These are phyloP conservation scores for Ophiostoma himal-ulmi DNA, from an alignment of 2,329 filamentous ascomycete genomes.

Conservation along the genomic window DNA sequence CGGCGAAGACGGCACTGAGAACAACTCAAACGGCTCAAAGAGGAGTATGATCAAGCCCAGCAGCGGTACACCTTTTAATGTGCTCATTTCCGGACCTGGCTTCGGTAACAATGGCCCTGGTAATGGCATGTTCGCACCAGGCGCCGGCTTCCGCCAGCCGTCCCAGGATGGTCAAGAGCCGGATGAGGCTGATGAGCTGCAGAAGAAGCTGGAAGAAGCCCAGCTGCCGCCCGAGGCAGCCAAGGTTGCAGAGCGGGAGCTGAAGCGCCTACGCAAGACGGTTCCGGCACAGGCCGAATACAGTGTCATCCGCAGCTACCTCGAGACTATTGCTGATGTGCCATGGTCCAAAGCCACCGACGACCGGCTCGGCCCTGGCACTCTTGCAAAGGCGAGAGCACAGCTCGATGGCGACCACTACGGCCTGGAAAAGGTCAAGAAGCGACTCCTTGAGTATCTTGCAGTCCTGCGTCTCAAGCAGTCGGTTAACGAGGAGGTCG, in stretches of 20 bases:
- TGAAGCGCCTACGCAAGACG: slow-evolving; percentile 89
- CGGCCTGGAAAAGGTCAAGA: slow-evolving; percentile 94
- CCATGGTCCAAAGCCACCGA: slow-evolving; percentile 83
- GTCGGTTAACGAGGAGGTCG: slow-evolving; percentile 74
- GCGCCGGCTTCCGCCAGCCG: slow-evolving; percentile 25
- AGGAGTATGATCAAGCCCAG: neutral
- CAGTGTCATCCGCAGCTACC: slow-evolving; percentile 84
- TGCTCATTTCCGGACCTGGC: slow-evolving; percentile 26
- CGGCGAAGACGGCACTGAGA: slow-evolving; percentile 45
- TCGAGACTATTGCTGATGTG: slow-evolving; percentile 90
- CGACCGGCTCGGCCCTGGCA: slow-evolving; percentile 77
- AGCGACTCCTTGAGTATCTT: slow-evolving; percentile 87
- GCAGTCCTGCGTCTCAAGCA: slow-evolving; percentile 96
- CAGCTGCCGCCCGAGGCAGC: slow-evolving; percentile 75
- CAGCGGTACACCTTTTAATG: neutral
- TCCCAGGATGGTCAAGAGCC: slow-evolving; percentile 55
- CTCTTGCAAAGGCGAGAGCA: slow-evolving; percentile 70
- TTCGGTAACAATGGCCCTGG: slow-evolving; percentile 17
- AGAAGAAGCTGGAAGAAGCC: slow-evolving; percentile 78
- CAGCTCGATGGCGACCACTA: slow-evolving; percentile 97
- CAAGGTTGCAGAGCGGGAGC: slow-evolving; percentile 84
- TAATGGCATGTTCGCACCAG: slow-evolving; percentile 14
- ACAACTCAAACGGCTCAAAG: slow-evolving; percentile 39
- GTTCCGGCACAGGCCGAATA: slow-evolving; percentile 94
- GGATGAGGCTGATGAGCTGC: slow-evolving; percentile 85